Evolutionary conservation across 495 filamentous ascomycete species (phyloP), one percentile per base, ranked within the genome.

Genomic region (Penicillium antarcticum): DNA sequence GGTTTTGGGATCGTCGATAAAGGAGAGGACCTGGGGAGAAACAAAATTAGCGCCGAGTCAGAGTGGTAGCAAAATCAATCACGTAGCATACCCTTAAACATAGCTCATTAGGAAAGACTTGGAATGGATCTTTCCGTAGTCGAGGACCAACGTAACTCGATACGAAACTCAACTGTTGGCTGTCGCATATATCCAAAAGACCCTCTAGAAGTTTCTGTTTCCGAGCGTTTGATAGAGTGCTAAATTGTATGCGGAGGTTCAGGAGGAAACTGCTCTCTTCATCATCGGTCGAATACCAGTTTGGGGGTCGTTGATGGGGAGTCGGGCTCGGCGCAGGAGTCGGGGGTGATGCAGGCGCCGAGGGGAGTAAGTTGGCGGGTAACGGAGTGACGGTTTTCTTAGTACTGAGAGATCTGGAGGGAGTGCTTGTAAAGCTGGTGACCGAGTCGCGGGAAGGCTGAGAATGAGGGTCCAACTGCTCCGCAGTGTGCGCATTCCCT

Each of bases 121-220:
- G 85, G 52, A 98, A 97, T 0, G 94, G 94, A 71, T 98, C 94
- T 66, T 96, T 96, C 69, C 96, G 95, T 51, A 98, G 74, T 41
- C 91, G 76, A 32, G 94, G 94, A 55, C 87, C 87, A 46, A 98
- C 91, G 63, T 94, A 92, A 57, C 91, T 88, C 46, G 91, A 88
- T 14, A 98, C 88, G 63, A 97, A 97, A 67, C 91, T 95, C 51
- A 98, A 80, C 57, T 94, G 88, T 52, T 94, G 90, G 58, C 88
- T 96, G 60, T 94, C 90, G 74, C 95, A 98, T 55, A 95, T 75
- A 60, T 91, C 92, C 55, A 98, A 70, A 44, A 98, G 73, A 51
- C 95, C 90, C 21, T 86, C 88, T 26, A 98, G 76, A 55, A 94
- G 77, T 32, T 74, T 76, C 54, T 83, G 75, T 51, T 79, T 84